Evolutionary conservation across 2,329 filamentous ascomycete genomes (phyloP).

Genomic region (Stagonosporopsis rhizophila): DNA sequence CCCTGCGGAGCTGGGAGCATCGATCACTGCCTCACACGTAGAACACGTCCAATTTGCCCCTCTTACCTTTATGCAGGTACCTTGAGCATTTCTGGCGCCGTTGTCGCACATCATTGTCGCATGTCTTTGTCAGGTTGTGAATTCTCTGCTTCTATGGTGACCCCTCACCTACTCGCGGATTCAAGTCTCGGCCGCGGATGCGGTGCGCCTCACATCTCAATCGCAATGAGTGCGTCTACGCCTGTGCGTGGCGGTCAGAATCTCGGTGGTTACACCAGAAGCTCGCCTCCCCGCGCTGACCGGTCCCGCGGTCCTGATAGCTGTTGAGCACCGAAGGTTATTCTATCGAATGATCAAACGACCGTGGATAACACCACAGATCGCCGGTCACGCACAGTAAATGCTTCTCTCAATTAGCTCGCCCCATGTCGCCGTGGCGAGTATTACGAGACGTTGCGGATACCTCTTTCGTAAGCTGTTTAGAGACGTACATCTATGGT

Average conservation of each 20-base stretch:
- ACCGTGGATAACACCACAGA: slow-evolving; percentile 19
- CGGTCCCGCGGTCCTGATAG: slow-evolving; percentile 23
- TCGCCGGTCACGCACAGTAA: slow-evolving; percentile 23
- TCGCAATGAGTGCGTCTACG: slow-evolving; percentile 25
- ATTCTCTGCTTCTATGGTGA: slow-evolving; percentile 25
- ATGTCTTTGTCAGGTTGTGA: slow-evolving; percentile 35
- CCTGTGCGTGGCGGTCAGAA: slow-evolving; percentile 34
- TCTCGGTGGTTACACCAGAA: slow-evolving; percentile 37
- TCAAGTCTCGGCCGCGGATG: slow-evolving; percentile 43
- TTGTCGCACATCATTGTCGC: slow-evolving; percentile 24
- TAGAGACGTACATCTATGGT: slow-evolving; percentile 19
- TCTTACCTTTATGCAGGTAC: slow-evolving; percentile 38
- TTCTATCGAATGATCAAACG: slow-evolving; percentile 39
- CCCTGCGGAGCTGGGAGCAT: slow-evolving; percentile 21
- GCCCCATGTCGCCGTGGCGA: slow-evolving; percentile 14
- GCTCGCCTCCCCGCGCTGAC: slow-evolving; percentile 33
- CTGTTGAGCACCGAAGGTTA: slow-evolving; percentile 17
- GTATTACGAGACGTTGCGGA: slow-evolving; percentile 35
- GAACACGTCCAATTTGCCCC: slow-evolving; percentile 2
- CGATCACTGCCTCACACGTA: slow-evolving; percentile 13
- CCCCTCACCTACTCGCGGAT: slow-evolving; percentile 23
- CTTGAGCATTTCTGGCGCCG: slow-evolving; percentile 16
- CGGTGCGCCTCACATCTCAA: slow-evolving; percentile 25
- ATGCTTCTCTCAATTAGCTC: slow-evolving; percentile 27
- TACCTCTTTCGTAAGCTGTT: slow-evolving; percentile 39